Percentiles rank a stretch among this genome's conserved stretches.
Evolutionary conservation across 2,329 filamentous ascomycete genomes (phyloP).

Genomic region (Pseudogymnoascus sp.): DNA sequence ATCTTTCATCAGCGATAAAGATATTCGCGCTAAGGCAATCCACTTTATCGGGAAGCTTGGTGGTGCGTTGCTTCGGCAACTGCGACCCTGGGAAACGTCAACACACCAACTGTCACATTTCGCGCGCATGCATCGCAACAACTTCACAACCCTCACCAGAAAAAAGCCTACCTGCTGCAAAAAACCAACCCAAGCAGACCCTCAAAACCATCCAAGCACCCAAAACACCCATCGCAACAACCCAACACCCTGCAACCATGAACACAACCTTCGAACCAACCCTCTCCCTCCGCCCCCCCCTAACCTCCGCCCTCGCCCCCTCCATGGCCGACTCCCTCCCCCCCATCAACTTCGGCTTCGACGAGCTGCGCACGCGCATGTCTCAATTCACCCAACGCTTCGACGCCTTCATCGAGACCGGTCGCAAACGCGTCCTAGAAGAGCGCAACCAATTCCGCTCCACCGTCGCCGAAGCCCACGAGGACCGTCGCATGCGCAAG

Average conservation of each 20-base stretch:
- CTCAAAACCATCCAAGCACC: neutral
- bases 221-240: neutral
- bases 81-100: neutral
- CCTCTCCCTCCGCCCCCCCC: conserved; percentile 43
- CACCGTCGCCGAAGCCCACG: conserved; percentile 74
- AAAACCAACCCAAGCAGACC: neutral
- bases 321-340: conserved; percentile 74
- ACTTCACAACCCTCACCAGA: neutral
- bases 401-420: conserved; percentile 88
- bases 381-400: conserved; percentile 83
- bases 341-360: conserved; percentile 90
- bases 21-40: conserved; percentile 1
- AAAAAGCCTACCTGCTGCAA: neutral
- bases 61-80: conserved; percentile 5
- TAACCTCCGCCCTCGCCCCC: conserved; percentile 48
- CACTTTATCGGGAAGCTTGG: neutral
- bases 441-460: conserved; percentile 91
- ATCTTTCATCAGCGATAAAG: conserved; percentile 8
- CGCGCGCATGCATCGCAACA: neutral
- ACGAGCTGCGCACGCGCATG: conserved; percentile 93
- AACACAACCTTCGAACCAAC: conserved; percentile 60
- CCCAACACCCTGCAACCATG: conserved; percentile 32
- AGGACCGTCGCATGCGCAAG: conserved; percentile 85
- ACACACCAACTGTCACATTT: conserved; percentile 4
- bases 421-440: conserved; percentile 79